Evolutionary conservation across 495 filamentous ascomycete species (phyloP), one percentile per base, ranked within the genome.

Genomic region (Staphylotrichum longicolle): DNA sequence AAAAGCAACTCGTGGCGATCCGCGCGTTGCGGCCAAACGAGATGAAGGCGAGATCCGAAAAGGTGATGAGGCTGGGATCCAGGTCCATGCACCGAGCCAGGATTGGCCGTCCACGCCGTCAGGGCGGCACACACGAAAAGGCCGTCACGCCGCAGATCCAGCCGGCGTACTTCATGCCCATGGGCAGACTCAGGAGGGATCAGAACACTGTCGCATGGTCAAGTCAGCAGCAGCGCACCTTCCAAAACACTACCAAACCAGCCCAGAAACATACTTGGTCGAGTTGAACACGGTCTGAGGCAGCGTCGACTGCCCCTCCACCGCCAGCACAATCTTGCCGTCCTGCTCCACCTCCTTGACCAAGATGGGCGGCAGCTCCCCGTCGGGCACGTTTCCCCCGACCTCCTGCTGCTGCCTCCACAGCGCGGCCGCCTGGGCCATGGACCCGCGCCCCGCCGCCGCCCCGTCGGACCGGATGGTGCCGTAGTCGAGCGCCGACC

Each of bases 241-340:
- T 3, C 14, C 34, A 4, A 1, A 27, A 27, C 20, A 27, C 20
- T 10, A 51, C 5, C 27, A 45, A 15, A 7, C 7, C 5, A 14
- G 20, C 15, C 11, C 35, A 41, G 9, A 46, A 40, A 49, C 75
- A 57, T 65, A 79, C 77, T 98, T 98, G 56, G 95, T 91, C 14
- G 91, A 94, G 71, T 98, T 98, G 77, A 98, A 96, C 61, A 97
- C 81, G 0, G 94, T 98, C 76, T 98, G 94, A 3, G 93, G 92
- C 35, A 97, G 77, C 3, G 94, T 98, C 9, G 90, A 95, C 78
- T 93, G 91, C 41, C 94, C 94, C 60, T 94, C 84, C 7, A 98
- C 85, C 33, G 93, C 81, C 68, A 89, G 80, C 34, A 95, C 85
- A 15, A 91, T 78, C 60, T 88, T 90, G 32, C 94, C 94, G 71